These are phyloP conservation scores for Solanum pennellii DNA, from an alignment of 257 asterid genomes.

Conservation along the genomic window DNA sequence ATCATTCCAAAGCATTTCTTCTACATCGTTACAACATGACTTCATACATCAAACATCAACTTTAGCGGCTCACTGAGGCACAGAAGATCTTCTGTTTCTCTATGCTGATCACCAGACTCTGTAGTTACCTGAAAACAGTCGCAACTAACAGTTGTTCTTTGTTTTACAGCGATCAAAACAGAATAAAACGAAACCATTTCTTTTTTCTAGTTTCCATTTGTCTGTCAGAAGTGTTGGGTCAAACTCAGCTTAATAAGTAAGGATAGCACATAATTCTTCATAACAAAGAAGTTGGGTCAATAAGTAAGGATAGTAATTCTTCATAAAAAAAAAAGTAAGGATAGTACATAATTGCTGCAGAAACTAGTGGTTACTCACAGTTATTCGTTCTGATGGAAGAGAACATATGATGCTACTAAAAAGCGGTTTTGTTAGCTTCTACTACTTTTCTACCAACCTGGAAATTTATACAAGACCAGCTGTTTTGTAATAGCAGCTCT, in stretches of 20 bases:
- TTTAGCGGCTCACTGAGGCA: neutral
- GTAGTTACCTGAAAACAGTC: neutral
- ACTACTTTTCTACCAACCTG: neutral
- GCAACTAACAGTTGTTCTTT: neutral
- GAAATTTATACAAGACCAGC: neutral
- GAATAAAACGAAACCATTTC: neutral
- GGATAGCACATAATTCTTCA: neutral
- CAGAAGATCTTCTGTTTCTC: neutral
- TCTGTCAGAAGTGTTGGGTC: neutral
- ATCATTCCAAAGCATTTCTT: neutral
- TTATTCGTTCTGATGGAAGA: neutral
- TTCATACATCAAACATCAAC: neutral
- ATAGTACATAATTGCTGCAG: neutral
- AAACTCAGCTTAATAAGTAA: neutral
- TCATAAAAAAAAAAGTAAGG: neutral
- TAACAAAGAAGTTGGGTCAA: neutral
- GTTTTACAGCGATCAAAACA: neutral
- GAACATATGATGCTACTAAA: neutral
- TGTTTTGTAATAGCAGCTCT: neutral
- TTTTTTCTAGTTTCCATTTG: neutral
- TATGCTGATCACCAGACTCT: neutral
- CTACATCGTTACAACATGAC: neutral
- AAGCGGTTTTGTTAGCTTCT: neutral
- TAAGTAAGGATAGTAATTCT: neutral
- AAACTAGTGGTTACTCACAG: neutral